These are phyloP conservation scores for Crassisporium funariophilum DNA, from an alignment of 768 basidiomycete genomes.

Conservation along the genomic window DNA sequence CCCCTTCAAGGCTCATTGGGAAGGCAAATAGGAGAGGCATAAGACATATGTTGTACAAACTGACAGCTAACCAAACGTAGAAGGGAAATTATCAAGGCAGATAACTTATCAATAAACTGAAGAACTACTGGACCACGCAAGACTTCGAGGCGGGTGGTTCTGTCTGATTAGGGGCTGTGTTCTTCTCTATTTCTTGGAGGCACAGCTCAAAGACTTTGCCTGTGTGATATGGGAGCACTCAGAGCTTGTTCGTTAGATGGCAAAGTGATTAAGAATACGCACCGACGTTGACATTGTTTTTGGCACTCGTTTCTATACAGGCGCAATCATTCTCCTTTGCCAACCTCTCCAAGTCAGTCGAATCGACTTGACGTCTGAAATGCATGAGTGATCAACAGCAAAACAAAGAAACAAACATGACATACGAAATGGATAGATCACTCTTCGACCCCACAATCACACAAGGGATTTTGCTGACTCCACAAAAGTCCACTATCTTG, in stretches of 20 bases:
- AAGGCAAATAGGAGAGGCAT: no score
- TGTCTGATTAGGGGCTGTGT: conserved; percentile 51
- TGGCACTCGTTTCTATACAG: conserved; percentile 89
- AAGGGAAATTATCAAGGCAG: background rate
- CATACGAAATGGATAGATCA: conserved; percentile 53
- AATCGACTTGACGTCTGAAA: conserved; percentile 72
- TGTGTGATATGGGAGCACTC: conserved; percentile 26
- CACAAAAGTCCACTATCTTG: conserved; percentile 94
- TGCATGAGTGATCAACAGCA: conserved; percentile 16
- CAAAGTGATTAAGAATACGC: conserved; percentile 35
- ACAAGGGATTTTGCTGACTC: conserved; percentile 83
- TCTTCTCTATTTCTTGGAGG: conserved; percentile 81
- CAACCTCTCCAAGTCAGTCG: conserved; percentile 72
- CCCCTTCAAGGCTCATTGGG: no score
- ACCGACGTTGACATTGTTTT: conserved; percentile 87
- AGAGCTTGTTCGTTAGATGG: background rate
- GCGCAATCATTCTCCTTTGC: conserved; percentile 74
- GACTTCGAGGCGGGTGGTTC: conserved; percentile 39
- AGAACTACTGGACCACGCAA: conserved; percentile 43
- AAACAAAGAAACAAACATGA: conserved; percentile 21
- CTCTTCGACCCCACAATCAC: conserved; percentile 94
- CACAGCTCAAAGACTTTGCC: conserved; percentile 86
- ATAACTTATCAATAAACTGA: conserved; percentile 14
- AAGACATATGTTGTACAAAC: background rate
- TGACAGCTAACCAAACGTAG: background rate